Evolutionary conservation across 345 rosid genomes (phyloP), one percentile per base, ranked within the genome.

Genomic region (Bretschneidera sinensis): DNA sequence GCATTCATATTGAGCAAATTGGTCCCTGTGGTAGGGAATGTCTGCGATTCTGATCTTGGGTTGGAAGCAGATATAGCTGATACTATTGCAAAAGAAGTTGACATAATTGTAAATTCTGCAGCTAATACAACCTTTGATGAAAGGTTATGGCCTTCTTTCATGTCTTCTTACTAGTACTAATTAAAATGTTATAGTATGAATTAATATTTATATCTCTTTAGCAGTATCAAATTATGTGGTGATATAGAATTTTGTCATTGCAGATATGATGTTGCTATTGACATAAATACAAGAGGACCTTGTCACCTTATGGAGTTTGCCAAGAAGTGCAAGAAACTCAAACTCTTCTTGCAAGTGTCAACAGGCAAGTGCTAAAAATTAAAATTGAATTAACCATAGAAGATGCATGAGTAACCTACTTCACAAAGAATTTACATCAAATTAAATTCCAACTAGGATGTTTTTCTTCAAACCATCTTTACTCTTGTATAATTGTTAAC

Each of bases 121-220:
- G 97, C 90, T 13, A 90, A 80, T 64, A 87, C 95, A 50, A 82
- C 84, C 66, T 90, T 90, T 25, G 87, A 85, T 74, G 92, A 88
- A 74, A 85, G 96, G 87, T 82, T 49, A 54, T 33, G 39, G 1
- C 43, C 28, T n/a, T n/a, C n/a, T n/a, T n/a, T n/a, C n/a, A n/a
- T n/a, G n/a, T n/a, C 19, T 48, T 0, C 33, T 9, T 15, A 4
- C 17, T 48, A 28, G 33, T 28, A 28, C 33, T 28, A 28, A n/a
- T n/a, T n/a, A n/a, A n/a, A n/a, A n/a, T n/a, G n/a, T n/a, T n/a
- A n/a, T n/a, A n/a, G n/a, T n/a, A n/a, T n/a, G n/a, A 45, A 39
- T 11, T 19, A 8, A 45, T 45, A 39, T 39, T 39, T 39, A 10
- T 39, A 45, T 45, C 16, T 4, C 49, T n/a, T n/a, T n/a, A n/a